These are phyloP conservation scores for Chrysanthemum makinoi DNA, from an alignment of 129 eudicot species.

Conservation along the genomic window DNA sequence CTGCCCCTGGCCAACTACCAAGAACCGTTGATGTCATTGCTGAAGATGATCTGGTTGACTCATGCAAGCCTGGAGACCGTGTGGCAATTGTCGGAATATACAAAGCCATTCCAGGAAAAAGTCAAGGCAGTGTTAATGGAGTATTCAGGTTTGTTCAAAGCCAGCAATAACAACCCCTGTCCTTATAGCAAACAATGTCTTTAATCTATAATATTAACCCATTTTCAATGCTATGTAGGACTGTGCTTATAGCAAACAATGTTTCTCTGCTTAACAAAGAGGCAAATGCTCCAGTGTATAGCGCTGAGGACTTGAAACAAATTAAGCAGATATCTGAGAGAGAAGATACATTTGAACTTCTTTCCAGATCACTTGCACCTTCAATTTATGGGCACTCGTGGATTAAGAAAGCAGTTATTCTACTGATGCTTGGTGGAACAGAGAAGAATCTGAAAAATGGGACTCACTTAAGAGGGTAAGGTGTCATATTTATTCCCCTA, in stretches of 20 bases:
- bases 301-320: slow-evolving; percentile 63
- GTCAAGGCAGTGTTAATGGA: slow-evolving; percentile 93
- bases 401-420: slow-evolving; percentile 91
- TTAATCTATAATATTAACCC: slow-evolving; percentile 8
- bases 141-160: slow-evolving; percentile 72
- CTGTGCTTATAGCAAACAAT: slow-evolving; percentile 92
- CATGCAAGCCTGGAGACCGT: slow-evolving; percentile 99
- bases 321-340: slow-evolving; percentile 81
- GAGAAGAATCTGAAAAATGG: slow-evolving; percentile 96
- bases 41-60: slow-evolving; percentile 93
- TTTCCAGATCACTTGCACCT: slow-evolving; percentile 93
- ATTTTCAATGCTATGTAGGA: slow-evolving; percentile 47
- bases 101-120: slow-evolving; percentile 92
- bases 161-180: slow-evolving; percentile 37
- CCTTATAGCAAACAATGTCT: slow-evolving; percentile 86
- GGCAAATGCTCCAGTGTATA: slow-evolving; percentile 75
- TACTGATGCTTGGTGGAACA: slow-evolving; percentile 94
- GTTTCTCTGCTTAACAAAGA: slow-evolving; percentile 82
- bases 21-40: slow-evolving; percentile 86
- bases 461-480: slow-evolving; percentile 93
- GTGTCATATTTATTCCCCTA: neutral
- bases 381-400: slow-evolving; percentile 94
- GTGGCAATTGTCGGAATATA: slow-evolving; percentile 94
- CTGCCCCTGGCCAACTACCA: slow-evolving; percentile 99
- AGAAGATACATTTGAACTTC: slow-evolving; percentile 85